Conservation (phyloP, 2,329 filamentous ascomycete genomes). For the Didymosphaeria variabile region DNA sequence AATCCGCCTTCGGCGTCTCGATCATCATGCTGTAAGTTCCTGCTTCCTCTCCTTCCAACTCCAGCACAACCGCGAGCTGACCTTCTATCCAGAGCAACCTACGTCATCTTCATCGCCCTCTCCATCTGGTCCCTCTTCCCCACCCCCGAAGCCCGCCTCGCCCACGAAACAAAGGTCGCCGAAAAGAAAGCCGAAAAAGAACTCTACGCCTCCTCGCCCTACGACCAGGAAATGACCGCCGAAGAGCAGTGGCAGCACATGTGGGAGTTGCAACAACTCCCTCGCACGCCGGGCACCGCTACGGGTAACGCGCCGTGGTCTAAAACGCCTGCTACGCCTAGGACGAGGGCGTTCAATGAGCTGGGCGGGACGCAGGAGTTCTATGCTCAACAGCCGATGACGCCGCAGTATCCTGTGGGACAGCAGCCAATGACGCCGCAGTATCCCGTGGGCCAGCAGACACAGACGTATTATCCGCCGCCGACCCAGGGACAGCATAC, state of each 20-base stretch:
- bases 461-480: slow-evolving; percentile 7
- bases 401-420: background rate
- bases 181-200: slow-evolving; percentile 49
- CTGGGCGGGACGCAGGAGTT: slow-evolving; percentile 24
- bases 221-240: slow-evolving; percentile 45
- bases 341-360: slow-evolving; percentile 44
- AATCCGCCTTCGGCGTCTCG: slow-evolving; percentile 71
- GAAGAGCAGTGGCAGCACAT: slow-evolving; percentile 54
- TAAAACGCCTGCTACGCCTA: slow-evolving; percentile 44
- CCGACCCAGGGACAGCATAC: background rate
- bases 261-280: slow-evolving; percentile 52
- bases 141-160: slow-evolving; percentile 40
- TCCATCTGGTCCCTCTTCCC: slow-evolving; percentile 65
- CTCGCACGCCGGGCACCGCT: slow-evolving; percentile 44
- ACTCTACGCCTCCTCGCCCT: slow-evolving; percentile 41
- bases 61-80: slow-evolving; percentile 15
- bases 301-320: slow-evolving; percentile 22
- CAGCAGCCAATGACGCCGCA: background rate
- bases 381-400: slow-evolving; percentile 20
- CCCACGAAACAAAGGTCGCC: slow-evolving; percentile 36
- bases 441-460: background rate
- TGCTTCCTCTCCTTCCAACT: background rate
- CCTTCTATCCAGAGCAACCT: slow-evolving; percentile 61
- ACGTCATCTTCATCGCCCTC: slow-evolving; percentile 66
- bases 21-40: slow-evolving; percentile 71